Base-by-base conservation (phyloP, 768 basidiomycete species). In the Boletus tomentosulus region DNA sequence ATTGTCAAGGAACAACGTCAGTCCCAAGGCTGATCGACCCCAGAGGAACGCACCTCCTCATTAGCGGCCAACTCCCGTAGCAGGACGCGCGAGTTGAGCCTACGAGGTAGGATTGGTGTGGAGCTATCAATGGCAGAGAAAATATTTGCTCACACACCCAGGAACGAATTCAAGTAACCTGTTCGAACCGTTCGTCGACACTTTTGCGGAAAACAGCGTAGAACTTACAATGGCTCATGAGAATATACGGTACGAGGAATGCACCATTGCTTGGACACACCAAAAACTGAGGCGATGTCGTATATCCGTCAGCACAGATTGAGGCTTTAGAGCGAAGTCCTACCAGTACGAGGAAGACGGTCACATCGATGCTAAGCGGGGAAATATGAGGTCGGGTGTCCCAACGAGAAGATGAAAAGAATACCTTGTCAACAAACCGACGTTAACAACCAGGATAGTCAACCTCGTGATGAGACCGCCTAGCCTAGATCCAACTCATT, bases 131-230 rank as follows among this genome's bases (percentile, higher is more conserved):
- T 11, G 28, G 8, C 11, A 35, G 10, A 8, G 24, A 8, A 3
- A 10, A n/a, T 12, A 33, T 22, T 1, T 24, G 27, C 72, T 62
- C 55, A 72, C 71, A 72, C 65, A 53, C 71, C 72, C 50, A 72
- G 51, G 49, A 73, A 72, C 22, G 72, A 73, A 43, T 72, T 73
- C 46, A 73, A 63, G 60, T 73, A 73, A 55, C 65, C 71, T 73
- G 34, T n/a, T 4, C 11, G 33, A 15, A 16, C 12, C 5, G n/a
- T 16, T 38, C 24, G 13, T 54, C 3, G 7, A 33, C 9, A 37
- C 6, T 0, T 28, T 4, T n/a, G 42, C 2, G 1, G 31, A 44
- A 48, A 6, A n/a, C 7, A 22, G 6, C 2, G 6, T 37, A 24
- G 6, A 35, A 42, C 72, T 42, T 33, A 68, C 71, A 73, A 50